Conservation (phyloP, 148 eudicot species). For the Heliamphora exappendiculata region DNA sequence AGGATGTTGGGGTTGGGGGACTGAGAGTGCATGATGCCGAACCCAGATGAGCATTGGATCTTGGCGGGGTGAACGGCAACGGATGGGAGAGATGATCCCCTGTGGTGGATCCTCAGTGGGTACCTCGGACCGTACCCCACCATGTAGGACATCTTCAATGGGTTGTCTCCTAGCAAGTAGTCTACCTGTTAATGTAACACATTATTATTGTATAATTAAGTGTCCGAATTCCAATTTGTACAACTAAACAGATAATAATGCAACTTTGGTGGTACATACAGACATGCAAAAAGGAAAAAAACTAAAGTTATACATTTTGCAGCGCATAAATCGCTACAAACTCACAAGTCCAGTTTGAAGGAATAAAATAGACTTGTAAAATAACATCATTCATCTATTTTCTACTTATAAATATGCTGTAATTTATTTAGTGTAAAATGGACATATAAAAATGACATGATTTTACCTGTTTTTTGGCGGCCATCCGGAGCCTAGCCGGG, state of each 20-base stretch:
- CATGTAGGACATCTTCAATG: conserved; percentile 77
- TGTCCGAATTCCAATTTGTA: not conserved
- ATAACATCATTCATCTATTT: no score
- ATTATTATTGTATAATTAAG: no score
- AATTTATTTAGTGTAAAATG: no score
- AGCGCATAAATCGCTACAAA: no score
- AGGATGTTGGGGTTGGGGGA: conserved; percentile 69
- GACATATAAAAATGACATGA: no score
- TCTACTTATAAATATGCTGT: no score
- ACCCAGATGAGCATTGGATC: conserved; percentile 66
- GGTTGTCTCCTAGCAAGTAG: conserved; percentile 70
- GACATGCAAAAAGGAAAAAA: no score
- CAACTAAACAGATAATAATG: not conserved
- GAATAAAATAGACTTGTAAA: no score
- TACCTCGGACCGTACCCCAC: conserved; percentile 71
- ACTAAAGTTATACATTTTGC: no score
- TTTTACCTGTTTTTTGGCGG: conserved; percentile 67
- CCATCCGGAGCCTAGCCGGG: conserved; percentile 38
- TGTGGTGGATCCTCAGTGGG: conserved; percentile 73
- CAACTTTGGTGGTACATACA: no score
- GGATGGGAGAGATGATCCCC: conserved; percentile 77
- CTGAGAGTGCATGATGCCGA: conserved; percentile 44
- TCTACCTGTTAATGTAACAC: conserved; percentile 39
- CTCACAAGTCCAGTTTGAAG: no score
- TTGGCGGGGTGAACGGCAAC: conserved; percentile 52